Percentiles rank a stretch among this genome's conserved stretches.
These are phyloP conservation scores for Durusdinium trenchii DNA, from an alignment of 73 alveolate species.

Conservation along the genomic window DNA sequence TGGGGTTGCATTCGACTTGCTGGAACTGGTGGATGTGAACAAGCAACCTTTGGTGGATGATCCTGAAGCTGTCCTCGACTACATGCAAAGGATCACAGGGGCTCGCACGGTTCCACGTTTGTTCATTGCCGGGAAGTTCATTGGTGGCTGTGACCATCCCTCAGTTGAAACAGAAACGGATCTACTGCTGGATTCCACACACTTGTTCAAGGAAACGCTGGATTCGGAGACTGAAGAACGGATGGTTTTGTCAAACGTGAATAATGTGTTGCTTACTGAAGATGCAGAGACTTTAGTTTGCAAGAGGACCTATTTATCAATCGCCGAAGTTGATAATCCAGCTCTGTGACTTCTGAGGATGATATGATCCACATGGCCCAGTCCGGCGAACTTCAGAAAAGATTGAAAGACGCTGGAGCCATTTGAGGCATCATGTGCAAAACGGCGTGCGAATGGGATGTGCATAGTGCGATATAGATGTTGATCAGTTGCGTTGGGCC, in stretches of 20 bases:
- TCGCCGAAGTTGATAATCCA: too few relatives aligned
- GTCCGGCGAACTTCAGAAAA: constrained; percentile 64
- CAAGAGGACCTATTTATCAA: neutral
- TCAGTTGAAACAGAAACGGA: neutral
- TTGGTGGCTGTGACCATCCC: constrained; percentile 71
- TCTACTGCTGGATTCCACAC: neutral
- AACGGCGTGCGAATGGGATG: too few relatives aligned
- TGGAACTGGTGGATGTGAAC: constrained; percentile 15
- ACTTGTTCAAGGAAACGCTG: neutral
- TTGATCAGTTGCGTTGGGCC: too few relatives aligned
- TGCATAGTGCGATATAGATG: too few relatives aligned
- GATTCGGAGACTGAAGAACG: neutral
- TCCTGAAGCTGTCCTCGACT: constrained; percentile 38
- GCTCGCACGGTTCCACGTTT: constrained; percentile 91
- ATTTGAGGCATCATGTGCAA: constrained; percentile 17
- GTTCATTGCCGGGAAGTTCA: constrained; percentile 85
- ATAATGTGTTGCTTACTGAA: neutral
- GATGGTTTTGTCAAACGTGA: neutral
- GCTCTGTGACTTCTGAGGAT: neutral
- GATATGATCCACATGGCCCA: constrained; percentile 48
- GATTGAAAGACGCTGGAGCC: constrained; percentile 32
- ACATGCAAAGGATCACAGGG: constrained; percentile 70
- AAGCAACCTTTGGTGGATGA: constrained; percentile 24
- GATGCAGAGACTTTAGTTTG: neutral
- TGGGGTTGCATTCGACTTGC: constrained; percentile 8